Evolutionary conservation across 2,329 filamentous ascomycete species (phyloP).

Genomic region (Coniochaeta sp.): DNA sequence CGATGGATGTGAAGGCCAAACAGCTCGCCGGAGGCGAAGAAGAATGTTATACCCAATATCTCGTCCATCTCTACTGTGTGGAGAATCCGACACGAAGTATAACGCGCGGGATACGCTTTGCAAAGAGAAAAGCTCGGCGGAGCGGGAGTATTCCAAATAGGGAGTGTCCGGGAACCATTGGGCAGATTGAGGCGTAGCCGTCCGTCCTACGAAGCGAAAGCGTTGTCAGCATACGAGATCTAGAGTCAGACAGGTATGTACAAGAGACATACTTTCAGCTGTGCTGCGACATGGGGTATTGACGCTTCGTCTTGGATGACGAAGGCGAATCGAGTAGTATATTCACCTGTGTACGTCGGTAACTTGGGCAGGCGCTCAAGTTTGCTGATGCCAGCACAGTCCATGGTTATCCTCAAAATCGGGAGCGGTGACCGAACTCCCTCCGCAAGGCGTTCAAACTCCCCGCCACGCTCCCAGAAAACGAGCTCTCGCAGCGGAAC

Average conservation of each 20-base stretch:
- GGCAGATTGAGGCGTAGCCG: neutral
- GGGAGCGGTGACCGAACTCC: neutral
- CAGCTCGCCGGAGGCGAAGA: slow-evolving; percentile 2
- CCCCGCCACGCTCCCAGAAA: neutral
- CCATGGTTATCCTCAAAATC: neutral
- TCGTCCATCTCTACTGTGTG: neutral
- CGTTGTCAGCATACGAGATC: neutral
- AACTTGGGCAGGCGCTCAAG: neutral
- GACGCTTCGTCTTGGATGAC: neutral
- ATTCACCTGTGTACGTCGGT: slow-evolving; percentile 3
- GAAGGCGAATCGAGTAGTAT: slow-evolving; percentile 1
- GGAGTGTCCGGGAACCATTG: neutral
- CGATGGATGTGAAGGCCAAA: slow-evolving; percentile 4
- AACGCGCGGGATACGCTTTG: neutral
- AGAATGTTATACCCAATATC: slow-evolving; percentile 7
- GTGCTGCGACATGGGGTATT: neutral
- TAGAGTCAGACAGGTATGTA: neutral
- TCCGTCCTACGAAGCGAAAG: neutral
- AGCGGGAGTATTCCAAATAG: slow-evolving; percentile 7
- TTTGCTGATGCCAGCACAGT: neutral
- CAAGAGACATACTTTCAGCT: neutral
- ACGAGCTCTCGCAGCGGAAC: neutral
- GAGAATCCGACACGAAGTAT: neutral
- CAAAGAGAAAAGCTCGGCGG: slow-evolving; percentile 5
- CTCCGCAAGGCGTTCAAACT: neutral